Conservation (phyloP, 1,284 basidiomycete species). For the Takashimella koratensis region DNA sequence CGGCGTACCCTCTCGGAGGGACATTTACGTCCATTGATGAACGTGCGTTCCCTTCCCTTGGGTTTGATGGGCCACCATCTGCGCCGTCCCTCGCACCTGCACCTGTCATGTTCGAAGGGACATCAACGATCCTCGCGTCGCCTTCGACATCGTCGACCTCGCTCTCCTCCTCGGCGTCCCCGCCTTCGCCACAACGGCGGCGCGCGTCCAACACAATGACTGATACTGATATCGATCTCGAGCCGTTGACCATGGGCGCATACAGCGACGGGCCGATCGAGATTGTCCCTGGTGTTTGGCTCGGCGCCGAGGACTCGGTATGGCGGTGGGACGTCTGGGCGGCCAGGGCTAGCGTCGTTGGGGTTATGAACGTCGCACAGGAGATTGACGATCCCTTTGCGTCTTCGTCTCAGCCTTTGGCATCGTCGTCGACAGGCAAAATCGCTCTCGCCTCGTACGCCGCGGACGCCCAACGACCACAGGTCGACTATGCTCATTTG, state of each 20-base stretch:
- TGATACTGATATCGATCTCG: not conserved
- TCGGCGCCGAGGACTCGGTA: conserved; percentile 92
- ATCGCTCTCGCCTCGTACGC: conserved; percentile 21
- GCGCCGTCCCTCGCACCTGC: not conserved
- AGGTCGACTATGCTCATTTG: conserved; percentile 85
- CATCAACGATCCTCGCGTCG: conserved; percentile 11
- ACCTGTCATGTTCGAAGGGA: not conserved
- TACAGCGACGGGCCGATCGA: conserved; percentile 84
- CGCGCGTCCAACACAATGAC: not conserved
- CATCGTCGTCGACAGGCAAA: conserved; percentile 6
- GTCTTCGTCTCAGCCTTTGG: conserved; percentile 4
- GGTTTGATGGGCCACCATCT: not conserved
- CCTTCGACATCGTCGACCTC: conserved; percentile 13
- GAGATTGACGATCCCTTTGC: conserved; percentile 74
- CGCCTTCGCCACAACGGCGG: not conserved
- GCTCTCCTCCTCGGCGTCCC: not conserved
- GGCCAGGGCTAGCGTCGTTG: conserved; percentile 10
- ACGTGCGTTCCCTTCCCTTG: not conserved
- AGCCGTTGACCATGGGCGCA: conserved; percentile 48
- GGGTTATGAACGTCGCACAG: conserved; percentile 88
- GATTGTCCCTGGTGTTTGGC: conserved; percentile 82
- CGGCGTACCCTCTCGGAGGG: conserved; percentile 10
- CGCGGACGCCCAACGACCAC: conserved; percentile 56
- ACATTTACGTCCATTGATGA: conserved; percentile 27
- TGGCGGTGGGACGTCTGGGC: conserved; percentile 46